Base-by-base conservation (phyloP, 768 basidiomycete species). In the Crepidotus variabilis region DNA sequence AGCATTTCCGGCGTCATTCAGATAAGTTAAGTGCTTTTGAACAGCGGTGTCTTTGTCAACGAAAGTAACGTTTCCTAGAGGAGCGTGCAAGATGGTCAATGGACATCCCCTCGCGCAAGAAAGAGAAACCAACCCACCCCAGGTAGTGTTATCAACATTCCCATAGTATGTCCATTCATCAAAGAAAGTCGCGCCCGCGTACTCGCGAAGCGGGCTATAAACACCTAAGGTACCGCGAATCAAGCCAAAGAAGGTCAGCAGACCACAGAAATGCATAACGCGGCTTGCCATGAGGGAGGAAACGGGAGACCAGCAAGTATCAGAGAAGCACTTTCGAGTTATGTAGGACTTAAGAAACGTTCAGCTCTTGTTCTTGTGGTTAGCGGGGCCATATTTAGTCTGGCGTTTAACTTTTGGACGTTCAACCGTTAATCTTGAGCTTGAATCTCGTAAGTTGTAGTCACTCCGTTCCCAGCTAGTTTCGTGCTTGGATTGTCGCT, bases 1-100 rank as follows among this genome's bases (percentile, higher is more conserved):
- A 5, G 84, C 86, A 54, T 86, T 82, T 6, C 87, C 84, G 1
- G 77, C 77, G 45, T 63, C 62, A 59, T 87, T 85, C 60, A 88
- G 67, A 62, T 80, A 89, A 4, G 84, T 82, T 18, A 92, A 73
- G 1, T 74, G 63, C 57, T 80, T 73, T 6, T 73, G 65, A 10
- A 70, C 67, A 0, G 86, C 86, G 20, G 73, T 71, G 1, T 72
- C 67, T 52, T 72, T 65, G 61, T 78, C 76, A 16, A 85, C 72
- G 74, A 79, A 90, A 43, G 80, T 81, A 16, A 83, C 85, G 61
- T 88, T 83, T 36, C 87, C 88, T 43, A 5, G 39, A 20, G 35
- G 35, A 36, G 35, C 35, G 35, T n/a, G 59, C 0, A 39, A 3
- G 32, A 33, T 16, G 32, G 21, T 48, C 24, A 47, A 43, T 48